Evolutionary conservation across 495 filamentous ascomycete species (phyloP), one percentile per base, ranked within the genome.

Genomic region (Talaromyces trachyspermus): DNA sequence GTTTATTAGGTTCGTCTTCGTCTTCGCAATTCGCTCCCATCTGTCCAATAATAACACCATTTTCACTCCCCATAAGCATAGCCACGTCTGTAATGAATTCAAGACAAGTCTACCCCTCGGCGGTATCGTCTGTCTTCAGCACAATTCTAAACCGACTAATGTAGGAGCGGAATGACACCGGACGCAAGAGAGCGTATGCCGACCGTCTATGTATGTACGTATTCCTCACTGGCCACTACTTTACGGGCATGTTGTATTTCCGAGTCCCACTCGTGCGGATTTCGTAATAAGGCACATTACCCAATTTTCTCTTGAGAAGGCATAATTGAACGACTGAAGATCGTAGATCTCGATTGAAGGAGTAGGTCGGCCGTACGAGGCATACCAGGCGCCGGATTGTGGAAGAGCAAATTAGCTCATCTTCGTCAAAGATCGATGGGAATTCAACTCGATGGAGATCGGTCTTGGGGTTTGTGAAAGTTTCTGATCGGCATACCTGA

Each of bases 111-210:
- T 11, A 20, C 33, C 19, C 5, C 33, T 9, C 7, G 19, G 8
- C 14, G 33, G 19, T 36, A 10, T 18, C 19, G 33, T 20, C 24
- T 5, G 24, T 43, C 36, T 12, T 27, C 17, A 22, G 10, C 18
- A n/a, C 22, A 32, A 39, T 23, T 26, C 11, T 14, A 23, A 41
- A 11, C 37, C 18, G 11, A 24, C 46, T 49, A 32, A 42, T 27
- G 4, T 20, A 30, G 35, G 24, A 18, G 35, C 48, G 77, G 79
- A 90, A 84, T 38, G 79, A 87, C 11, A 94, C 88, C 1, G 88
- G 89, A 17, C 75, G 84, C 39, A 92, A 94, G 57, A 86, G 89
- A 7, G 83, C 86, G 26, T 92, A 92, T 59, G 87, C 87, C 11
- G 83, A n/a, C n/a, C n/a, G n/a, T n/a, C n/a, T n/a, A n/a, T n/a